Evolutionary conservation across 257 asterid species (phyloP).

Genomic region (Jasminum sambac): DNA sequence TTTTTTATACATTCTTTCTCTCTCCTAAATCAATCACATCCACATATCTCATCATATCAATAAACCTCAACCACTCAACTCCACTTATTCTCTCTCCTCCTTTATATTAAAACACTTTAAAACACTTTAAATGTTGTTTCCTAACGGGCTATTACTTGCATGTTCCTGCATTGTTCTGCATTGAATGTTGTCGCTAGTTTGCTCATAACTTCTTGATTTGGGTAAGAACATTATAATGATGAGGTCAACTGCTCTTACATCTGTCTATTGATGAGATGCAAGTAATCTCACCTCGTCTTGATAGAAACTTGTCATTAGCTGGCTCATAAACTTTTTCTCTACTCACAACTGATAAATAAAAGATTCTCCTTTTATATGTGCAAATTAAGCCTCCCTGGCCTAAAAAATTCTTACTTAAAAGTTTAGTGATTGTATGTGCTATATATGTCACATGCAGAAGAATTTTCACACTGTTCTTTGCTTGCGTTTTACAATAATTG

Average conservation of each 20-base stretch:
- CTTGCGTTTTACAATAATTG: background rate
- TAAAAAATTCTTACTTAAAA: background rate
- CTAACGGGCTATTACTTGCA: no score
- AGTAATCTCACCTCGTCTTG: no score
- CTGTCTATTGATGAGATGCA: background rate
- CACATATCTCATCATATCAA: no score
- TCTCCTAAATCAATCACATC: no score
- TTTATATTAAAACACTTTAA: no score
- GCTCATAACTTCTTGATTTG: background rate
- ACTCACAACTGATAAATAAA: background rate
- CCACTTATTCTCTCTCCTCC: no score
- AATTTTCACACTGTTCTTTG: background rate
- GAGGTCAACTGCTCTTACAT: background rate
- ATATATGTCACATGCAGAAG: background rate
- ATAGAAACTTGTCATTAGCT: no score
- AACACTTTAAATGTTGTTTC: no score
- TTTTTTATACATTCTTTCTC: no score
- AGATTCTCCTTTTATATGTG: background rate
- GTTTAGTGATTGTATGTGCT: no score
- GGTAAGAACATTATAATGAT: background rate
- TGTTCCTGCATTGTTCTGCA: background rate
- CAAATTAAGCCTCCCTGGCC: background rate
- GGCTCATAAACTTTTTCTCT: background rate
- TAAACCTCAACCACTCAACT: no score
- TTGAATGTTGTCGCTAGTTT: background rate